Base-by-base conservation (phyloP, 805 yeast genomes). In the Allodekkera sacchari region DNA sequence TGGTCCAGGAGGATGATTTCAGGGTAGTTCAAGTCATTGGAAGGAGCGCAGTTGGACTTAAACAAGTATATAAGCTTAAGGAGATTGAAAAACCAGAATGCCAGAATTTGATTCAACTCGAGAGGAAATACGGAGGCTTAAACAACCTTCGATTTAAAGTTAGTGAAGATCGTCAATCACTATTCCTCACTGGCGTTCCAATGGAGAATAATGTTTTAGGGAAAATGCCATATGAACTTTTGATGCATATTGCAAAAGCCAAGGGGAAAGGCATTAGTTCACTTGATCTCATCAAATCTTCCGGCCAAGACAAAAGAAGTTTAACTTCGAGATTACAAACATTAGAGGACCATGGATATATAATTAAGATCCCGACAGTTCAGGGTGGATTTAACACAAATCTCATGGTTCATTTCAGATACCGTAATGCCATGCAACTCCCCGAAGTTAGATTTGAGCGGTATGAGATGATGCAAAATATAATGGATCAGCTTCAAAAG, bases 241-340 rank as follows among this genome's bases (percentile, higher is more conserved):
- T 81, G 14, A 57, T 73, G 31, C 76, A 70, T 30, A 76, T 81
- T 32, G 82, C 87, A 0, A 68, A 64, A 36, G 49, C 69, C 19
- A 74, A 74, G 16, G 55, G 61, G 0, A 44, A 52, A 1, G 92
- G 92, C 7, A 70, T 80, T 11, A 63, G 70, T 30, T 71, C 88
- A 0, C 57, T 73, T 19, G 74, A 71, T 17, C 57, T 81, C 36
- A 69, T 77, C 3, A 56, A 59, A 25, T 61, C 56, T 13, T 71
- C 87, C 0, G 71, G 71, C 7, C 92, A 81, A 52, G 92, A 81
- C 44, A 71, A 77, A 12, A 64, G 89, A 40, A 77, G 87, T 36
- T 59, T 79, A 25, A 75, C 87, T 0, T 62, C 74, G 1, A 63
- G 92, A 42, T 58, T 79, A 32, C 74, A 70, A 43, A 64, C 65